Base-by-base conservation (phyloP, 2,329 filamentous ascomycete species). In the Plenodomus biglobosus region DNA sequence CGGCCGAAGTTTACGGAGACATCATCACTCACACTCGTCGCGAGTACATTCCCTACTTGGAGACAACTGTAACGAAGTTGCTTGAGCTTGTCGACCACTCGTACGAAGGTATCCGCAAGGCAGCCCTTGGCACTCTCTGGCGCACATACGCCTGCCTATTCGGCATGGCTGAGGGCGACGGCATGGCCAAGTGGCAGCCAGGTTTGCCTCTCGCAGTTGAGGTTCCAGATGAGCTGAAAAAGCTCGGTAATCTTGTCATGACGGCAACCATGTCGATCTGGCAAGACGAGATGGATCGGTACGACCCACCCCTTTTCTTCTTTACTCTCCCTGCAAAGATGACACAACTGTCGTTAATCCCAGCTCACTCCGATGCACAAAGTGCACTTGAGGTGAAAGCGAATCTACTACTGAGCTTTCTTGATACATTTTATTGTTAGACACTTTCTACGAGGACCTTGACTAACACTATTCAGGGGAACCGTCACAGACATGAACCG, bases 361-460 rank as follows among this genome's bases (percentile, higher is more conserved):
- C 92, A 96, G 92, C 92, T 96, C 92, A 96, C 92, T 96, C 90
- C 89, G 88, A 97, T 86, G 86, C 89, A 82, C 78, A 82, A 78
- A 59, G 71, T 84, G 88, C 85, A 85, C 77, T 85, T 95, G 90
- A 88, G 90, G 90, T 86, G 86, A 94, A 95, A 76, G 79, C 90
- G 87, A 81, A 76, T 80, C 75, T 78, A 73, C 78, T 78, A 75
- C 78, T 80, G 77, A 80, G 69, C 59, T 51, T 73, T 74, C 70
- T 66, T 74, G 75, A 79, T 75, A 76, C 61, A 59, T 55, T 50
- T 62, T 55, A 37, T 49, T 61, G 34, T 22, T 53, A 52, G 46
- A 18, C 17, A 52, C 35, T 34, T 19, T 24, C 20, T 42, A 50
- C 19, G n/a, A 38, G 42, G 38, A 50, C 37, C 37, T 32, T 48